phyloP scores from a whole-genome alignment of 1,284 basidiomycete genomes.

The Tilletia walkeri region DNA sequence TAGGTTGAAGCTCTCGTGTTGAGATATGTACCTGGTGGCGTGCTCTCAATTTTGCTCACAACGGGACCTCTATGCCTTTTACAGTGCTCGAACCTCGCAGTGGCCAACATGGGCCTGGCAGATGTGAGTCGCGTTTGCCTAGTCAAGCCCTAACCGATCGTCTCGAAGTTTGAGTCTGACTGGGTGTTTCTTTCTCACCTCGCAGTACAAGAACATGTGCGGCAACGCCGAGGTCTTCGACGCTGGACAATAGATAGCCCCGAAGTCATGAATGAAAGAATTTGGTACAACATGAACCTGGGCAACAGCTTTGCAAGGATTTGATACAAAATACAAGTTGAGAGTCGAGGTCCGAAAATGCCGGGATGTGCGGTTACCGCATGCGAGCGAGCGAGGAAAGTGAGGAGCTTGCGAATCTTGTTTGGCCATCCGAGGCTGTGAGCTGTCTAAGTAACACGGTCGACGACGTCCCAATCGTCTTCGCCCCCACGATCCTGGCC shows the following conservation, averaged over 20 bases:
- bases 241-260: conserved; percentile 28
- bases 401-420: too few species aligned
- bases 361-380: too few species aligned
- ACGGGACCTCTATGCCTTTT: too few species aligned
- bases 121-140: conserved; percentile 24
- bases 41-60: too few species aligned
- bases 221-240: conserved; percentile 37
- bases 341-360: too few species aligned
- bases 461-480: conserved; percentile 16
- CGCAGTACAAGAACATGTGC: conserved; percentile 38
- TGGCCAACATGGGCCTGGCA: conserved; percentile 35
- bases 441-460: neutral
- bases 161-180: neutral
- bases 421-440: too few species aligned
- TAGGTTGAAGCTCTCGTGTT: too few species aligned
- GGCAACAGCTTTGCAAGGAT: too few species aligned
- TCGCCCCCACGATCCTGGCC: conserved; percentile 9
- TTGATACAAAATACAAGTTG: neutral
- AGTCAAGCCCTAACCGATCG: too few species aligned
- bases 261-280: too few species aligned
- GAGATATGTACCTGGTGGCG: too few species aligned
- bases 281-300: neutral
- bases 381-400: too few species aligned
- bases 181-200: neutral
- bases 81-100: conserved; percentile 34